Conservation (phyloP, 1,284 basidiomycete species). For the Fomitopsis palustris region DNA sequence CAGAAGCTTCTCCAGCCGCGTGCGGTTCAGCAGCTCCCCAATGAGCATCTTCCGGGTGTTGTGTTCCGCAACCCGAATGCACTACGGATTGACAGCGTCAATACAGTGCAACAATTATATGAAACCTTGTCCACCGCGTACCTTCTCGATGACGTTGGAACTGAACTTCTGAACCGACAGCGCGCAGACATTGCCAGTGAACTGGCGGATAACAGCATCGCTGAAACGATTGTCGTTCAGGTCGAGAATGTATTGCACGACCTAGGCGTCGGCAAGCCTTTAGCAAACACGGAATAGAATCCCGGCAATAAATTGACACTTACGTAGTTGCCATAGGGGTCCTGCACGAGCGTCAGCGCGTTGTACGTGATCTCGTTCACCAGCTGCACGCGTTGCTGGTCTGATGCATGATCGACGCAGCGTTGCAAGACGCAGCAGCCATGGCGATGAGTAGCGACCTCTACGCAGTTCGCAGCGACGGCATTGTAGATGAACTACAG, state of each 20-base stretch:
- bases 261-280: conserved; percentile 39
- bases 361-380: conserved; percentile 99
- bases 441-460: conserved; percentile 98
- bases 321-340: conserved; percentile 97
- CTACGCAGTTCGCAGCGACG: conserved; percentile 97
- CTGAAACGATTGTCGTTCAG: conserved; percentile 98
- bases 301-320: conserved; percentile 26
- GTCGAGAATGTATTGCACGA: conserved; percentile 97
- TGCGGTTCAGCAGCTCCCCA: conserved; percentile 92
- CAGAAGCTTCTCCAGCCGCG: conserved; percentile 92
- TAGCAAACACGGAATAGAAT: neutral
- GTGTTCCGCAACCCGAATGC: conserved; percentile 96
- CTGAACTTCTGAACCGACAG: conserved; percentile 99
- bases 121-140: conserved; percentile 25
- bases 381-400: conserved; percentile 92
- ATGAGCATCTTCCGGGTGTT: conserved; percentile 93
- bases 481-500: conserved; percentile 97
- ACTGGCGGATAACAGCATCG: conserved; percentile 96
- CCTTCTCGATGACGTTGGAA: conserved; percentile 93
- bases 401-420: conserved; percentile 98
- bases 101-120: neutral
- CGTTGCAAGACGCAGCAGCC: conserved; percentile 98
- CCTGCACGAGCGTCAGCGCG: conserved; percentile 95
- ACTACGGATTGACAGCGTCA: conserved; percentile 46
- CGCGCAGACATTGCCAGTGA: conserved; percentile 96